Evolutionary conservation across 192 early-diverging fungal species (phyloP), one percentile per base, ranked within the genome.

Genomic region (Allomyces javanicus): DNA sequence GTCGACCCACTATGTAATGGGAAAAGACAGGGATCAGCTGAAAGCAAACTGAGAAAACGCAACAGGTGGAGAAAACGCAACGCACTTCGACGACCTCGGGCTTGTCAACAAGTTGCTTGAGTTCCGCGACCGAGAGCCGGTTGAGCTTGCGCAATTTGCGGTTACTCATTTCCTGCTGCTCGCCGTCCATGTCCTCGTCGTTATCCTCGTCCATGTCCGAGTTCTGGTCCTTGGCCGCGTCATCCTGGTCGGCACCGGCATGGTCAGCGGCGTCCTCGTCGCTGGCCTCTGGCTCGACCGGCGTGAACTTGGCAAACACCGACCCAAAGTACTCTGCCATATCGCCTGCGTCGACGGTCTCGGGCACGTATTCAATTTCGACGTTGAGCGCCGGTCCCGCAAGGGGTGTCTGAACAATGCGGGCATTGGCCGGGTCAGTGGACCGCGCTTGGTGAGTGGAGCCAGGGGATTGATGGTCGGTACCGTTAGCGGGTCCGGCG

Each of bases 41-140:
- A 40, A 9, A 3, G 33, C 33, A 7, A 40, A 27, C 26, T 14
- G 50, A 66, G 23, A 70, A 66, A 65, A 55, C 40, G 1, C 24
- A 64, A 25, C 0, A 24, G 33, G 61, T 58, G 45, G 10, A 26
- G 24, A 45, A 25, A 50, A 21, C 22, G 25, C 63, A 12, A 73
- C 71, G 69, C 70, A 87, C 86, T 73, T 99, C 96, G 25, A 99
- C 96, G 9, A 94, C 89, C 68, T 97, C 96, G 1, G 96, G 94
- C 64, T 90, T 89, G 62, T 82, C 81, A 4, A 91, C 94, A 22
- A 83, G 65, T 68, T 97, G 91, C 73, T 97, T 97, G 67, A 99
- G 77, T 69, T 92, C 90, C 3, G 96, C 94, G 5, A 99, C 87
- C 21, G 82, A 82, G 65, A 83, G 78, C 64, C 85, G 80, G 71